phyloP scores from a whole-genome alignment of 495 filamentous ascomycete genomes.

The Neurospora sp. region DNA sequence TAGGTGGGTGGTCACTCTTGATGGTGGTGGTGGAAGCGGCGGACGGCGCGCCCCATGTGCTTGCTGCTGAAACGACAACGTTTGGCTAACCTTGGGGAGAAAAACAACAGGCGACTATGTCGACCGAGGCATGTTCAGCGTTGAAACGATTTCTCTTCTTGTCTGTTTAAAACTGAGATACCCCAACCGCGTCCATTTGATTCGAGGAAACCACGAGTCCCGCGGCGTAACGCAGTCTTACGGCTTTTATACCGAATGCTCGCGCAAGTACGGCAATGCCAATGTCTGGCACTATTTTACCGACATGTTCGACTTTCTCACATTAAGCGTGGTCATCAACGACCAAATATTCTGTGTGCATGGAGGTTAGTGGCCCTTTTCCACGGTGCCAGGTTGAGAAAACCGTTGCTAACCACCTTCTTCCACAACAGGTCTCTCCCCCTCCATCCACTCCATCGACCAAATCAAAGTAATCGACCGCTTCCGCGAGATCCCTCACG shows the following conservation, averaged over 20 bases:
- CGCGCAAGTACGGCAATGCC: slow-evolving; percentile 92
- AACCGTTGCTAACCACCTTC: background rate
- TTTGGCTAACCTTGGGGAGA: background rate
- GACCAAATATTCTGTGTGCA: slow-evolving; percentile 99
- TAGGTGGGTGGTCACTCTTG: slow-evolving; percentile 48
- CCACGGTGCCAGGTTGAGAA: background rate
- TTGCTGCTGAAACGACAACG: background rate
- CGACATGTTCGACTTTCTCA: slow-evolving; percentile 99
- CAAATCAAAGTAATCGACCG: slow-evolving; percentile 99
- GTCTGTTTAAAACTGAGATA: slow-evolving; percentile 92
- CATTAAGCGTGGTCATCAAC: slow-evolving; percentile 92
- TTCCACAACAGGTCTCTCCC: slow-evolving; percentile 55
- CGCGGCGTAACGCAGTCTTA: slow-evolving; percentile 97
- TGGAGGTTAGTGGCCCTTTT: slow-evolving; percentile 37
- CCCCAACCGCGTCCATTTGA: slow-evolving; percentile 82
- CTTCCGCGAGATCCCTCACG: slow-evolving; percentile 95
- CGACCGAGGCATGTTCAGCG: slow-evolving; percentile 90
- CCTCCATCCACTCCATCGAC: slow-evolving; percentile 95
- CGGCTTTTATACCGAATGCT: slow-evolving; percentile 97
- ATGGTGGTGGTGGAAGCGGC: background rate
- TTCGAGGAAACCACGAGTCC: slow-evolving; percentile 94
- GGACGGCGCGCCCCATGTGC: background rate
- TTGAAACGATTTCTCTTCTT: slow-evolving; percentile 93
- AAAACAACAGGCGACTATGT: slow-evolving; percentile 76
- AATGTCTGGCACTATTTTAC: slow-evolving; percentile 99